Percentiles rank a stretch among this genome's conserved stretches.
These are phyloP conservation scores for Salvia sclarea DNA, from an alignment of 305 asterid species.

Conservation along the genomic window DNA sequence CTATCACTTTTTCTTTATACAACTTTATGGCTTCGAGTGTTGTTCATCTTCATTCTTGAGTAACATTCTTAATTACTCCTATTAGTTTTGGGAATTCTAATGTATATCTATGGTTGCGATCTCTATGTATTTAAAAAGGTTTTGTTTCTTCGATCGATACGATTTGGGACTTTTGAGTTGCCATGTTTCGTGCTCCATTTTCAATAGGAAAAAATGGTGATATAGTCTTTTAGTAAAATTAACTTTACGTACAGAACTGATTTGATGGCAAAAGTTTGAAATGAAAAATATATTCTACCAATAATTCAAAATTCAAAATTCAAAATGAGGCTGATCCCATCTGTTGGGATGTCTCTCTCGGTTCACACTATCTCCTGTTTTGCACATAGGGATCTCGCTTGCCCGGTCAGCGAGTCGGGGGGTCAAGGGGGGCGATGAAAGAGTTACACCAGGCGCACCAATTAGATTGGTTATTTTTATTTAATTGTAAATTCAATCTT, in stretches of 20 bases:
- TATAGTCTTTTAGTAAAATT: no score
- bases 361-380: no score
- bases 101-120: background rate
- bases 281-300: background rate
- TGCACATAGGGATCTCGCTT: no score
- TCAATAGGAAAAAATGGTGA: background rate
- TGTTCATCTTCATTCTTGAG: background rate
- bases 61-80: background rate
- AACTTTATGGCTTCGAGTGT: background rate
- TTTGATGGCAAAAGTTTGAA: background rate
- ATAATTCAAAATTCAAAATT: background rate
- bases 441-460: no score
- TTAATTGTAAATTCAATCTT: no score
- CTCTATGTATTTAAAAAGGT: no score
- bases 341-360: no score
- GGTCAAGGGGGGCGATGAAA: no score
- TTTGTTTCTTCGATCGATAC: background rate
- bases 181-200: background rate
- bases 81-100: conserved; percentile 8
- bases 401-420: no score
- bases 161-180: no score
- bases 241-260: background rate
- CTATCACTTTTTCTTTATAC: background rate
- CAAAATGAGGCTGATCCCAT: background rate
- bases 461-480: no score